Conservation (phyloP, 2,329 filamentous ascomycete genomes). For the Fusarium nelsonii region DNA sequence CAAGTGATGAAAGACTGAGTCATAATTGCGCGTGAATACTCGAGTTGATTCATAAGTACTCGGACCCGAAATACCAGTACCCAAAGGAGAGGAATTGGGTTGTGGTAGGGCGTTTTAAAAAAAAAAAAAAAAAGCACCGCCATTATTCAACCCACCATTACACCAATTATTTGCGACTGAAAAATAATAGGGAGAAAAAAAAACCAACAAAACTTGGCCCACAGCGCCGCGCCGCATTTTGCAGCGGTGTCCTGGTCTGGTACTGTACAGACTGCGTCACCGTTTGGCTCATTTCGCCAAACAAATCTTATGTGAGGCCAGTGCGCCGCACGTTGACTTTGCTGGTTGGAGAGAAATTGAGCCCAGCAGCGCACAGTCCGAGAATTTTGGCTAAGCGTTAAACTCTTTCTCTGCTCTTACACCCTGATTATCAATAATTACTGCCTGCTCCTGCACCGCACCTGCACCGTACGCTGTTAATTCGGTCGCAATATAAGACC, state of each 20-base stretch:
- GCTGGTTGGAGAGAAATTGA: constrained; percentile 36
- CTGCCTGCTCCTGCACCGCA: neutral
- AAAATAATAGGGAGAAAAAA: constrained; percentile 22
- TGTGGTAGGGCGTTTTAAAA: constrained; percentile 33
- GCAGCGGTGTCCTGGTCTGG: constrained; percentile 36
- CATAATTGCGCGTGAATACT: constrained; percentile 37
- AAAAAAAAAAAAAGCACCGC: constrained; percentile 34
- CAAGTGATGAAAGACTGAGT: constrained; percentile 37
- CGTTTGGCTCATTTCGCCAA: constrained; percentile 44
- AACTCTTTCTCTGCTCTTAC: constrained; percentile 30
- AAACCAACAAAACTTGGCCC: constrained; percentile 40
- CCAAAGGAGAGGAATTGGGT: constrained; percentile 41
- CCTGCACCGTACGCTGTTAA: constrained; percentile 1
- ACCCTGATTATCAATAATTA: constrained; percentile 39
- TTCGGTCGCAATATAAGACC: constrained; percentile 10
- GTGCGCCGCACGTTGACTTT: constrained; percentile 44
- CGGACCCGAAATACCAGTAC: constrained; percentile 35
- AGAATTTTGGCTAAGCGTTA: constrained; percentile 42
- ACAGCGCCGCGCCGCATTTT: constrained; percentile 35
- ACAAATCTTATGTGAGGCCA: constrained; percentile 32
- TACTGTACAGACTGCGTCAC: constrained; percentile 45
- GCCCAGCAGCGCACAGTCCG: constrained; percentile 27
- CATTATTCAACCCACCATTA: constrained; percentile 10
- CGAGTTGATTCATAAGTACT: constrained; percentile 35
- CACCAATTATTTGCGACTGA: constrained; percentile 4